Evolutionary conservation across 768 basidiomycete genomes (phyloP), one percentile per base, ranked within the genome.

Genomic region (Termitomyces sp.): DNA sequence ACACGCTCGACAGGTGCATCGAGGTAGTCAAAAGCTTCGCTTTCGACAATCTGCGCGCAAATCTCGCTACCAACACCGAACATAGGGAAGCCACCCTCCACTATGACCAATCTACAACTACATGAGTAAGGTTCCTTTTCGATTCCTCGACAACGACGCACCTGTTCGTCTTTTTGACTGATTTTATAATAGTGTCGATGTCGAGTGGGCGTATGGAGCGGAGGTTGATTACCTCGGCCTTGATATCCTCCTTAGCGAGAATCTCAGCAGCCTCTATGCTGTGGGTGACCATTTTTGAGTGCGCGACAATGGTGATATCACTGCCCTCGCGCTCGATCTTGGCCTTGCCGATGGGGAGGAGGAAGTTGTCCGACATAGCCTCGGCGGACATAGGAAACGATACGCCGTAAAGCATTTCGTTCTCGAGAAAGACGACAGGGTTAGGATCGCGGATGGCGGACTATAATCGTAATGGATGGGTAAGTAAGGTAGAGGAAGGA

Each of bases 11-110:
- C 93, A 14, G 97, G 95, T 20, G 96, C 96, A 78, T 99, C 97
- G 40, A 99, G 89, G 80, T 94, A 98, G 78, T 98, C 95, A 72
- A 96, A 99, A 3, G 95, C 96, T 69, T 97, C 94, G 68, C 92
- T 93, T 83, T 99, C 97, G 59, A 96, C 83, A 68, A 98, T 94
- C 76, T 98, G 96, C 14, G 97, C 97, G 67, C 92, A 93, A 69
- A 99, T 96, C 77, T 99, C 97, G 68, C 94, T 96, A 66, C 97
- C 97, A 59, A 99, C 96, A 79, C 97, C 94, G 74, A 98, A 98
- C 54, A 85, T 88, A 43, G 97, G 97, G 94, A 97, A 99, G 43
- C 97, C 97, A 75, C 96, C 96, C 77, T 99, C 97, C 55, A 94
- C 96, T 60, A 91, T 92, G 57, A 99, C 81, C 64, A 99, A 84